Base-by-base conservation (phyloP, 75 land plant species). In the Cupressus sempervirens region DNA sequence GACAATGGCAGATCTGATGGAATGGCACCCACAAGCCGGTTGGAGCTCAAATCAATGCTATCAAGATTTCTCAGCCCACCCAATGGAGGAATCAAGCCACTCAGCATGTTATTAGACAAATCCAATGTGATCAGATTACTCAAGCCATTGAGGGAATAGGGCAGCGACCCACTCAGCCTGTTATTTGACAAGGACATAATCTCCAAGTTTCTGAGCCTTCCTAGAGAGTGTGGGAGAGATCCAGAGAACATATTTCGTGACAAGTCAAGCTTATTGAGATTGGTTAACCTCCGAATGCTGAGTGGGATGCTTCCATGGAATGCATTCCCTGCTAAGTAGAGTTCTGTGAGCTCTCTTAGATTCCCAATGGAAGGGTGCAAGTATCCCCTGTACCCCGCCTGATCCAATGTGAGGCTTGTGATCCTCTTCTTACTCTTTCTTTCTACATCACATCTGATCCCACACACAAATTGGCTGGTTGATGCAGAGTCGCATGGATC, bases 301-400 rank as follows among this genome's bases (percentile, higher is more conserved):
- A 56, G 52, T 7, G 98, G 98, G 20, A 96, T 54, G 12, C 81
- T 30, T 3, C 98, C 96, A 50, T 83, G 79, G 76, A 96, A 85
- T 20, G 54, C 81, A 86, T 91, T 91, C 48, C 56, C 80, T 34
- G 81, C 53, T 41, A 77, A 13, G 36, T 84, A 41, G 9, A 86
- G 83, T 32, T 88, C 87, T 18, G 86, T 87, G 75, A 95, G 54
- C 13, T 56, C 68, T 10, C 85, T 81, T 68, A 94, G n/a, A n/a
- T n/a, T n/a, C n/a, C n/a, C n/a, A n/a, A n/a, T n/a, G n/a, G n/a
- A n/a, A n/a, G 93, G 92, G 15, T 91, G 68, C 54, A 93, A 84
- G 41, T 43, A 81, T 16, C 95, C 95, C 35, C 86, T 77, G 85
- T 94, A 94, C 43, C 91, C 94, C 13, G 88, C 88, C 13, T 90